These are phyloP conservation scores for Colletotrichum sp. DNA, from an alignment of 2,329 filamentous ascomycete species.

Conservation along the genomic window DNA sequence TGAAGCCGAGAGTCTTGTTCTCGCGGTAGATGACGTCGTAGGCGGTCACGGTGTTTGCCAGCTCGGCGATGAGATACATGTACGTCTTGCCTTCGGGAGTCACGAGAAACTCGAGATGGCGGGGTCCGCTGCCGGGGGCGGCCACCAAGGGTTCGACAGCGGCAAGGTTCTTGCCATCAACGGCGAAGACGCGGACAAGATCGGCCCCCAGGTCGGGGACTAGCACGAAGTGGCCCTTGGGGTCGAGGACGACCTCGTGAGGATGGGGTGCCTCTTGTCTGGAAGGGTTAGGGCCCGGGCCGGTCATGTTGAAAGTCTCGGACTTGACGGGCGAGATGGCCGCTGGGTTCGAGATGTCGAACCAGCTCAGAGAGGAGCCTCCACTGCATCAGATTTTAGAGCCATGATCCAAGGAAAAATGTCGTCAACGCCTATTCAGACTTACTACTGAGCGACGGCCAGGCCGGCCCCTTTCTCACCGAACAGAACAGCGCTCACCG, in stretches of 20 bases:
- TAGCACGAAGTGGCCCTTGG: slow-evolving; percentile 66
- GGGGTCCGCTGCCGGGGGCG: slow-evolving; percentile 63
- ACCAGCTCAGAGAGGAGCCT: slow-evolving; percentile 48
- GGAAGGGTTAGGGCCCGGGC: slow-evolving; percentile 40
- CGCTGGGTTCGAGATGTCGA: slow-evolving; percentile 44
- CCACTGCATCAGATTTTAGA: slow-evolving; percentile 30
- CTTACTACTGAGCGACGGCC: slow-evolving; percentile 53
- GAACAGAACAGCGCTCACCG: slow-evolving; percentile 49
- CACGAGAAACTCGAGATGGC: slow-evolving; percentile 66
- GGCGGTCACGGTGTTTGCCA: slow-evolving; percentile 60
- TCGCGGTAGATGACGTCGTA: slow-evolving; percentile 60
- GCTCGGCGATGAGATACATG: slow-evolving; percentile 67
- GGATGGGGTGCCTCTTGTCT: slow-evolving; percentile 67
- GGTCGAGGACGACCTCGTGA: slow-evolving; percentile 70
- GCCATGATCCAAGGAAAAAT: neutral
- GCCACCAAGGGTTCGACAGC: slow-evolving; percentile 44
- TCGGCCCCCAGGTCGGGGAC: slow-evolving; percentile 73
- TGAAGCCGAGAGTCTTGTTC: slow-evolving; percentile 46
- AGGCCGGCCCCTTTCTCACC: slow-evolving; percentile 44
- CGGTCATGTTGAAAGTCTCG: slow-evolving; percentile 42
- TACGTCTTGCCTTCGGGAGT: slow-evolving; percentile 46
- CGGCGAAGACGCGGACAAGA: slow-evolving; percentile 59
- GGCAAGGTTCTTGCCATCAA: slow-evolving; percentile 53
- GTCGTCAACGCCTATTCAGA: slow-evolving; percentile 8
- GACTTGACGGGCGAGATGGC: slow-evolving; percentile 40